A percentile compares a stretch with the other conserved stretches of the same genome.
Evolutionary conservation across 768 basidiomycete species (phyloP).

Genomic region (Leccinum fibrillosum): DNA sequence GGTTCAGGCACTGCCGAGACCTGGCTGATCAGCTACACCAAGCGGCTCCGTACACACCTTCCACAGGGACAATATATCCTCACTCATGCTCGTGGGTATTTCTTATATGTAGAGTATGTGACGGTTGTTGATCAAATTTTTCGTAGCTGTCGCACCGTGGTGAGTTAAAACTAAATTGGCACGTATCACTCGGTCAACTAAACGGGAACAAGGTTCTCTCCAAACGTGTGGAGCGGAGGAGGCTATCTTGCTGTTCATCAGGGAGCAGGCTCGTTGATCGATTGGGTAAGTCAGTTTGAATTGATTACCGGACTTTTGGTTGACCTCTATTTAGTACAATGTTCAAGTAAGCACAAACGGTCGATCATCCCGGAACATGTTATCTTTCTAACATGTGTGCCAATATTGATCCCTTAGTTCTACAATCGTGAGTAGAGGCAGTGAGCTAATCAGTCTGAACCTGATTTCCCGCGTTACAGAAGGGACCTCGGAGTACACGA

Average conservation of each 20-base stretch:
- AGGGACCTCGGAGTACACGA: conserved; percentile 61
- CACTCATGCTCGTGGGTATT: conserved; percentile 34
- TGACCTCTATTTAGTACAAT: conserved; percentile 25
- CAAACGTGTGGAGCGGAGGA: conserved; percentile 19
- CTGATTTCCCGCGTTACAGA: conserved; percentile 35
- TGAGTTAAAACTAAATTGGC: neutral
- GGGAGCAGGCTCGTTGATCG: conserved; percentile 42
- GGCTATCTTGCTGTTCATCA: conserved; percentile 38
- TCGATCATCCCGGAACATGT: neutral
- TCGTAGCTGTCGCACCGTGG: conserved; percentile 21
- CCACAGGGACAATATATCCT: conserved; percentile 12
- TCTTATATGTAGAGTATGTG: neutral
- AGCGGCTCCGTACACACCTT: conserved; percentile 31
- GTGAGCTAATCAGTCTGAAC: neutral
- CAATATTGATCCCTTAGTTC: conserved; percentile 12
- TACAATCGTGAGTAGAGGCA: conserved; percentile 25
- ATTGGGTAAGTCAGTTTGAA: conserved; percentile 35
- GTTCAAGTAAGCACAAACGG: conserved; percentile 32
- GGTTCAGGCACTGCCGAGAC: conserved; percentile 38
- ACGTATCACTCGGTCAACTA: neutral
- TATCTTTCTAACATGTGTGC: neutral
- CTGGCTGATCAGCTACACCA: conserved; percentile 35
- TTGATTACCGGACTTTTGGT: neutral
- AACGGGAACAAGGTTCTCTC: conserved; percentile 18
- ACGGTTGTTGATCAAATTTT: neutral